Base-by-base conservation (phyloP, 306 rosid species). In the Sindora glabra region DNA sequence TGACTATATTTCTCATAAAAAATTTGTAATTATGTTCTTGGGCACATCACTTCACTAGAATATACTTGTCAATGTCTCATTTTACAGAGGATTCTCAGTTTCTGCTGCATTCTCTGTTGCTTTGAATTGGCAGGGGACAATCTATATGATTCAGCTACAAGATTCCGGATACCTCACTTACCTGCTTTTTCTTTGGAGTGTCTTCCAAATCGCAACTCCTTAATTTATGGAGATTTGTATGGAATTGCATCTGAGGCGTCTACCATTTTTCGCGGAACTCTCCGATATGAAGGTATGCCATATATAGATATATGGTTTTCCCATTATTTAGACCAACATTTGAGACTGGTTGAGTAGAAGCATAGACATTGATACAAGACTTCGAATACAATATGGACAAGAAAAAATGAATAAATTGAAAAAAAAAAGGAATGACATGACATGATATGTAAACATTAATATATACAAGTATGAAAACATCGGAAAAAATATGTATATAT, bases 121-220 rank as follows among this genome's bases (percentile, higher is more conserved):
- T 6, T 6, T 11, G 16, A 2, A 25, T 58, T 44, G 73, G 73
- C 82, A 92, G 99, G 99, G 64, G 70, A 74, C 33, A 48, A 64
- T 72, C 81, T 92, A 56, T 89, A 80, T 55, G 90, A 89, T 79
- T 92, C 99, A 51, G 94, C 90, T 65, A 79, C 62, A 65, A 79
- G 69, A 69, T 44, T 81, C 38, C 78, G 89, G 68, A 49, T 89
- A 66, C 77, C 88, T 3, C 88, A 83, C 45, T 82, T 92, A 70
- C 99, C 99, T 21, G 96, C 99, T 29, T 92, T 92, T 79, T 83
- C 99, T 27, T 71, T 92, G 53, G 96, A 92, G 71, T 80, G 85
- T 72, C 85, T 89, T 56, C 99, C 99, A 12, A 92, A 92, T 66
- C 88, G 99, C 0, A 73, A 89, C 70, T 92, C 99, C 0, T 62